Evolutionary conservation across 345 rosid species (phyloP).

Genomic region (Noccaea caerulescens): DNA sequence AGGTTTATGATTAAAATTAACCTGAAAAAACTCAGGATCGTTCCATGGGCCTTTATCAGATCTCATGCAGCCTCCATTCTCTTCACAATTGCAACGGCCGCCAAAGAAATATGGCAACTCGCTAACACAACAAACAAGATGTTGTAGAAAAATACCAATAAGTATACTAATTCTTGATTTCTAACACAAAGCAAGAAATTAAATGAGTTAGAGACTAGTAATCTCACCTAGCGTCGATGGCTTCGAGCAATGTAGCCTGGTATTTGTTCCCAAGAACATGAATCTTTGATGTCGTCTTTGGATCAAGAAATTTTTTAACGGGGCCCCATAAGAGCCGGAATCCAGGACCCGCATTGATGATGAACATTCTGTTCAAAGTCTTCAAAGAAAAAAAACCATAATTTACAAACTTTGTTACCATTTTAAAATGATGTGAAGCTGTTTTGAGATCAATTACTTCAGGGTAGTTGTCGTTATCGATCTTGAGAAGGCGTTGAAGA

Average conservation of each 20-base stretch:
- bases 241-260: constrained; percentile 84
- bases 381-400: constrained; percentile 27
- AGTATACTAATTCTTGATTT: not conserved
- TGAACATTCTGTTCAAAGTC: constrained; percentile 94
- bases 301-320: constrained; percentile 77
- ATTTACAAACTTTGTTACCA: not conserved
- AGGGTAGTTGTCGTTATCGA: constrained; percentile 87
- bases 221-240: constrained; percentile 74
- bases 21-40: constrained; percentile 81
- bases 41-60: constrained; percentile 99
- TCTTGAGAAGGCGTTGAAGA: constrained; percentile 68
- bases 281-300: constrained; percentile 87
- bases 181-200: not conserved
- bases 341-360: constrained; percentile 93
- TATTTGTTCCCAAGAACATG: constrained; percentile 96
- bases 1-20: constrained; percentile 30
- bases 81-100: constrained; percentile 84
- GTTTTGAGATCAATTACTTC: constrained; percentile 55
- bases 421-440: not conserved
- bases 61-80: constrained; percentile 89
- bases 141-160: not conserved
- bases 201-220: constrained; percentile 2
- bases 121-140: constrained; percentile 48
- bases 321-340: constrained; percentile 91
- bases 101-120: constrained; percentile 96